Conservation (phyloP, 2,329 filamentous ascomycete genomes). For the Alternaria longipes region DNA sequence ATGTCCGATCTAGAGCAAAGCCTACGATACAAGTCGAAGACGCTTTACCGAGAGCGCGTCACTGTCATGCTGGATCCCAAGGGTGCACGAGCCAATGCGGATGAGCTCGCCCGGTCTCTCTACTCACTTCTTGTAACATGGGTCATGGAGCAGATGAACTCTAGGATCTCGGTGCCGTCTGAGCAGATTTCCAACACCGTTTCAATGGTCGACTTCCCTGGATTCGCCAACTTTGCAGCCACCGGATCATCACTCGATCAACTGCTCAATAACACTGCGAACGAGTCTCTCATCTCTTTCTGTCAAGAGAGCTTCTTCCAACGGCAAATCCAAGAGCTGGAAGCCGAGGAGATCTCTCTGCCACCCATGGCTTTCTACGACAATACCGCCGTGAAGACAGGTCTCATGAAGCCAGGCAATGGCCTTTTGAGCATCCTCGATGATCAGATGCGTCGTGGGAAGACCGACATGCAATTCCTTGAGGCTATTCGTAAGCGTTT, state of each 20-base stretch:
- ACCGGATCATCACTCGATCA: conserved; percentile 90
- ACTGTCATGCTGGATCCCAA: conserved; percentile 96
- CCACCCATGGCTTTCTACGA: conserved; percentile 96
- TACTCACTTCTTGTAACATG: conserved; percentile 95
- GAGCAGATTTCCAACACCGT: conserved; percentile 92
- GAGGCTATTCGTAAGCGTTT: conserved; percentile 93
- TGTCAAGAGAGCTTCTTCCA: conserved; percentile 97
- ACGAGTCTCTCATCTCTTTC: conserved; percentile 90
- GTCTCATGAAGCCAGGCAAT: conserved; percentile 89
- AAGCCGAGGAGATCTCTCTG: conserved; percentile 91
- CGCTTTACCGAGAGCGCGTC: conserved; percentile 94
- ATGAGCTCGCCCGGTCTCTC: conserved; percentile 90
- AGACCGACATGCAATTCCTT: conserved; percentile 87
- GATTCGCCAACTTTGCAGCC: conserved; percentile 84
- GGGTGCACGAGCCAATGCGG: conserved; percentile 88
- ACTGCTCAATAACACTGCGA: conserved; percentile 92
- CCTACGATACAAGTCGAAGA: conserved; percentile 95
- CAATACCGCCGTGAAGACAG: conserved; percentile 93
- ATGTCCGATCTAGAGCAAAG: conserved; percentile 84
- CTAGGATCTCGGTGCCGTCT: conserved; percentile 84
- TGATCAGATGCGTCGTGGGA: conserved; percentile 90
- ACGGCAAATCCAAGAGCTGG: conserved; percentile 88
- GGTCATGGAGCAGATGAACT: conserved; percentile 92
- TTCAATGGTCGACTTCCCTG: conserved; percentile 95
- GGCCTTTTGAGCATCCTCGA: conserved; percentile 93